Conservation (phyloP, 2,329 filamentous ascomycete species). For the Colletotrichum tanaceti region DNA sequence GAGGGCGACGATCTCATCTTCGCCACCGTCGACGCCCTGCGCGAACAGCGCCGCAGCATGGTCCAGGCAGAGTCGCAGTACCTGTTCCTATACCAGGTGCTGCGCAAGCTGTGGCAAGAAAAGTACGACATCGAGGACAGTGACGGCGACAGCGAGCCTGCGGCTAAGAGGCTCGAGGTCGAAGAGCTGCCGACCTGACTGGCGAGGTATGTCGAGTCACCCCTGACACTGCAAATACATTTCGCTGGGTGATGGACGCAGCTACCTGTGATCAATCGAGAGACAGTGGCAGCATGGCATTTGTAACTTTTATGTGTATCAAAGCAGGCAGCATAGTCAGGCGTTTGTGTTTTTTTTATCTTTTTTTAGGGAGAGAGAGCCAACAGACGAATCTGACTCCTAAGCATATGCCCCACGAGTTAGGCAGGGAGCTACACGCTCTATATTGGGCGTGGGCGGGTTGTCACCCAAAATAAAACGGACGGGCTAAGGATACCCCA, state of each 20-base stretch:
- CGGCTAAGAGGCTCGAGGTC: slow-evolving; percentile 65
- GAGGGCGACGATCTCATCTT: slow-evolving; percentile 73
- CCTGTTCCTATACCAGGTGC: slow-evolving; percentile 86
- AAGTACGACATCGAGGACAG: slow-evolving; percentile 62
- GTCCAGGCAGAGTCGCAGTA: slow-evolving; percentile 91
- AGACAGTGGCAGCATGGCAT: slow-evolving; percentile 23
- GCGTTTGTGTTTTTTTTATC: slow-evolving; percentile 23
- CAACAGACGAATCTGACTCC: no score
- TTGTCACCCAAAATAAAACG: not conserved
- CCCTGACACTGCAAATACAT: not conserved
- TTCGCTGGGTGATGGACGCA: not conserved
- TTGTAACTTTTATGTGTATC: slow-evolving; percentile 25
- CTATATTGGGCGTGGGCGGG: not conserved
- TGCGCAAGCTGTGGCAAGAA: slow-evolving; percentile 79
- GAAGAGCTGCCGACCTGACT: slow-evolving; percentile 57
- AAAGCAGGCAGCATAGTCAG: slow-evolving; percentile 20
- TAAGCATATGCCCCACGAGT: not conserved
- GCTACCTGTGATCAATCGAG: slow-evolving; percentile 16
- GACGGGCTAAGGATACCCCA: not conserved
- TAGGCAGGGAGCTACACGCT: not conserved
- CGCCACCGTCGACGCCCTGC: slow-evolving; percentile 80
- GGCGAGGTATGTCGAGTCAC: not conserved
- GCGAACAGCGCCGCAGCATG: slow-evolving; percentile 94
- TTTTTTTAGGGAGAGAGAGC: not conserved
- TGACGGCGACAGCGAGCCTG: slow-evolving; percentile 55